Evolutionary conservation across 306 rosid species (phyloP).

Genomic region (Sphenostylis stenocarpa): DNA sequence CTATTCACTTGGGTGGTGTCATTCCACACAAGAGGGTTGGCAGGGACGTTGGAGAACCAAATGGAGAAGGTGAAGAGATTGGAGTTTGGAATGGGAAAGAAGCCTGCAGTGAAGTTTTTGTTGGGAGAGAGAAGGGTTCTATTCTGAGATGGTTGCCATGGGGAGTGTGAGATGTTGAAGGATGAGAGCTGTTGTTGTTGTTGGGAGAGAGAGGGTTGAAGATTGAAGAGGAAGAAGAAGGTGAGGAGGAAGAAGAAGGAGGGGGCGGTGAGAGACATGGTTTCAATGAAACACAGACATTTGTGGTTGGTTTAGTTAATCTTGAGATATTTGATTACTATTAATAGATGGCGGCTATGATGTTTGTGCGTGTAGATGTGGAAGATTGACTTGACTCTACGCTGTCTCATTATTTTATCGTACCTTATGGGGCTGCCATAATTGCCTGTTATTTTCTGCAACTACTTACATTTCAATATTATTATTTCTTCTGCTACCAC

Average conservation of each 20-base stretch:
- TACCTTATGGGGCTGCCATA: not conserved
- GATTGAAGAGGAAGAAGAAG: slow-evolving; percentile 36
- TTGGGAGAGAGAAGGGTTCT: slow-evolving; percentile 51
- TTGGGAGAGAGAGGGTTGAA: slow-evolving; percentile 41
- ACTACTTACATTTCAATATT: not conserved
- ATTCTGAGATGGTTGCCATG: slow-evolving; percentile 55
- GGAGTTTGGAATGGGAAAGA: slow-evolving; percentile 29
- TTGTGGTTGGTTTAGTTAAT: not conserved
- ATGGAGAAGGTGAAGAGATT: slow-evolving; percentile 58
- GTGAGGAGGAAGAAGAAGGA: slow-evolving; percentile 6
- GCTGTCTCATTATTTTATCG: not conserved
- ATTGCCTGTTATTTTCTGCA: not conserved
- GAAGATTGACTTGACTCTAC: not conserved
- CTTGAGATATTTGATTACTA: too few relatives aligned
- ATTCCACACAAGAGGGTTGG: slow-evolving; percentile 50
- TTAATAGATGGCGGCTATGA: slow-evolving; percentile 8
- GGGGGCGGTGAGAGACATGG: not conserved
- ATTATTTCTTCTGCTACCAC: not conserved
- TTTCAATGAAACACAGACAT: not conserved
- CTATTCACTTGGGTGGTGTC: slow-evolving; percentile 8
- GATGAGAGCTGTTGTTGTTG: slow-evolving; percentile 26
- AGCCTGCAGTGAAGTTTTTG: slow-evolving; percentile 64
- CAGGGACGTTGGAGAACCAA: slow-evolving; percentile 46
- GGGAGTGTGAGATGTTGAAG: slow-evolving; percentile 48
- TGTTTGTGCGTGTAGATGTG: not conserved